Base-by-base conservation (phyloP, 495 filamentous ascomycete species). In the Xylaria palmicola region DNA sequence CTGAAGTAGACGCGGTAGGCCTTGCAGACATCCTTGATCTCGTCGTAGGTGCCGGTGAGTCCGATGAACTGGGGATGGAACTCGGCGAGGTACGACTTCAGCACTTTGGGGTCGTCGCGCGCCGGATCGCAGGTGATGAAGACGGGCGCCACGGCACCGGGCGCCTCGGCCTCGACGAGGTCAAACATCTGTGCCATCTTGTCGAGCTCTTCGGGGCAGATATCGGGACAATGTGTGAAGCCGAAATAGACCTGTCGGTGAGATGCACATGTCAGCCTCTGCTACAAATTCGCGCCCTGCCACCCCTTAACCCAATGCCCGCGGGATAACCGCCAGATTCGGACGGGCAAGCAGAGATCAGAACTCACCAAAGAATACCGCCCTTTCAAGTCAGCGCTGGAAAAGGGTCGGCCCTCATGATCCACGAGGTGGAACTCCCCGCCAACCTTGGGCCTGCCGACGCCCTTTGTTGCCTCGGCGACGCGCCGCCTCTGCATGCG, bases 201-300 rank as follows among this genome's bases (percentile, higher is more conserved):
- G 74, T 98, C 94, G 54, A 98, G 87, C 79, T 98, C 94, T 65
- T 98, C 94, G 29, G 94, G 94, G 80, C 94, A 98, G 74, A 98
- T 98, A 75, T 98, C 94, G 12, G 94, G 94, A 73, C 94, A 98
- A 75, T 97, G 92, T 13, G 91, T 91, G 86, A 98, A 98, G 65
- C 94, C 94, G 72, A 98, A 98, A 76, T 98, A 98, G 44, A 97
- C 86, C 90, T 80, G 27, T 39, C 41, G 13, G 0, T 32, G 34
- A 51, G 19, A n/a, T 13, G 12, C 2, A 15, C 43, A 6, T 20
- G 45, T 62, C 29, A 62, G 60, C 52, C 5, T 50, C 41, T 39
- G 6, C 36, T 47, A 13, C 29, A 8, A 58, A 17, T 19, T 10
- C 15, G 36, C 34, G 26, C 19, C 37, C 24, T 36, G 37, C 12